Conservation (phyloP, 2,329 filamentous ascomycete genomes). For the Hypoxylon sp. region DNA sequence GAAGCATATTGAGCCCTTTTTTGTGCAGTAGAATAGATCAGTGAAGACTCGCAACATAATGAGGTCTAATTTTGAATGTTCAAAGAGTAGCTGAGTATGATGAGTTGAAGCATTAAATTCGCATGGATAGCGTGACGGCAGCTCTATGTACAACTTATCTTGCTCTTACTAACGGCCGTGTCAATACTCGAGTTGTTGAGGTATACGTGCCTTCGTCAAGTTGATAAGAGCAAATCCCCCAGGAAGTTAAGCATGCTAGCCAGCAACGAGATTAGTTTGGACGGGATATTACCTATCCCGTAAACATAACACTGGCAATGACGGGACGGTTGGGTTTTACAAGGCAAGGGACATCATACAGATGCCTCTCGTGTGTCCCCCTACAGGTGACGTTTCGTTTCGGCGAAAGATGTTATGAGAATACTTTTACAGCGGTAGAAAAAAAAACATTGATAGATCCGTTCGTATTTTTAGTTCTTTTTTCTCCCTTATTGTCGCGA, state of each 20-base stretch:
- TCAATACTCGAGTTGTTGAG: neutral
- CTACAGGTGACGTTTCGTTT: neutral
- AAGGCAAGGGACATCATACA: neutral
- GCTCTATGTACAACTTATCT: neutral
- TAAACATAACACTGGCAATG: too few relatives aligned
- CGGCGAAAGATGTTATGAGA: neutral
- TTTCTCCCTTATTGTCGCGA: too few relatives aligned
- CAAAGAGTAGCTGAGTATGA: neutral
- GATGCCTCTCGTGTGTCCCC: neutral
- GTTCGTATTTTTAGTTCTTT: neutral
- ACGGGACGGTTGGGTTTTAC: neutral
- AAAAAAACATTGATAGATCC: neutral
- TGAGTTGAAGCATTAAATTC: neutral
- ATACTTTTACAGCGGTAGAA: neutral
- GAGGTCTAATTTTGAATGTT: neutral
- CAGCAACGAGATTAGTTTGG: neutral
- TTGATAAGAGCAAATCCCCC: neutral
- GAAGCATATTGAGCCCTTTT: too few relatives aligned
- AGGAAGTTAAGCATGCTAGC: neutral
- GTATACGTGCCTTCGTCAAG: neutral
- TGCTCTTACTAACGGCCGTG: neutral
- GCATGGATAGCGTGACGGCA: neutral
- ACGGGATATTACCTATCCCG: neutral
- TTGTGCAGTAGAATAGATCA: too few relatives aligned
- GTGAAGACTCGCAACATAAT: neutral